These are phyloP conservation scores for Annona cherimola DNA, from an alignment of 164 flowering plant genomes.

Conservation along the genomic window DNA sequence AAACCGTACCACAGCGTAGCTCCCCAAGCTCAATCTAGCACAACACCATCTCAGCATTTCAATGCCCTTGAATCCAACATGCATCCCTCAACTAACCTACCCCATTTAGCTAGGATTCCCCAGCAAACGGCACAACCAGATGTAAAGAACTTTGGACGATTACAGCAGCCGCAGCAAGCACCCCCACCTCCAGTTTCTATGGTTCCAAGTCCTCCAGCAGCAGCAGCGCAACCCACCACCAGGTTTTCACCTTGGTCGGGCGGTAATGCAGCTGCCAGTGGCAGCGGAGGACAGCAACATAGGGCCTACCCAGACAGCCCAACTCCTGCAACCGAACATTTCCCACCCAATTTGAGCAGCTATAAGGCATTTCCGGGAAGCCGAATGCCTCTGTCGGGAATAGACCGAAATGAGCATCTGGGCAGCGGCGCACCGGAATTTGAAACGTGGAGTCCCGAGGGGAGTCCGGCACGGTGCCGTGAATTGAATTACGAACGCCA, in stretches of 20 bases:
- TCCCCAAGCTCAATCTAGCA: background rate
- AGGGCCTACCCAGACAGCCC: slow-evolving; percentile 11
- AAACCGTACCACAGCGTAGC: slow-evolving; percentile 1
- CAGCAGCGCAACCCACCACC: background rate
- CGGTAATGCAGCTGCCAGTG: background rate
- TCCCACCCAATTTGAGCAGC: slow-evolving; percentile 26
- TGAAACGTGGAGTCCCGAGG: slow-evolving; percentile 60
- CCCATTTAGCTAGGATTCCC: slow-evolving; percentile 5
- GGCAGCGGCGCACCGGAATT: slow-evolving; percentile 26
- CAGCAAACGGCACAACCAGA: slow-evolving; percentile 12
- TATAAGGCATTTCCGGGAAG: slow-evolving; percentile 20
- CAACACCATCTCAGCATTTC: slow-evolving; percentile 11
- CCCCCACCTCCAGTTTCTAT: slow-evolving; percentile 8
- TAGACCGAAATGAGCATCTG: slow-evolving; percentile 31
- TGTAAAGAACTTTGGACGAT: slow-evolving; percentile 11
- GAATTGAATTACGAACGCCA: slow-evolving; percentile 21
- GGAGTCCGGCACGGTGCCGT: slow-evolving; percentile 31
- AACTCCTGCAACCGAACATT: slow-evolving; percentile 13
- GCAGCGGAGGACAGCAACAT: slow-evolving; percentile 17
- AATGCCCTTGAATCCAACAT: slow-evolving; percentile 9
- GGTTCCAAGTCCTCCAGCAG: slow-evolving; percentile 9
- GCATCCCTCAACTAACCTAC: slow-evolving; percentile 12
- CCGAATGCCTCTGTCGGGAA: slow-evolving; percentile 8
- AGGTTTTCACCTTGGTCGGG: slow-evolving; percentile 13
- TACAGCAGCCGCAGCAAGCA: slow-evolving; percentile 16